These are phyloP conservation scores for Rosa chinensis DNA, from an alignment of 306 rosid genomes.

Conservation along the genomic window DNA sequence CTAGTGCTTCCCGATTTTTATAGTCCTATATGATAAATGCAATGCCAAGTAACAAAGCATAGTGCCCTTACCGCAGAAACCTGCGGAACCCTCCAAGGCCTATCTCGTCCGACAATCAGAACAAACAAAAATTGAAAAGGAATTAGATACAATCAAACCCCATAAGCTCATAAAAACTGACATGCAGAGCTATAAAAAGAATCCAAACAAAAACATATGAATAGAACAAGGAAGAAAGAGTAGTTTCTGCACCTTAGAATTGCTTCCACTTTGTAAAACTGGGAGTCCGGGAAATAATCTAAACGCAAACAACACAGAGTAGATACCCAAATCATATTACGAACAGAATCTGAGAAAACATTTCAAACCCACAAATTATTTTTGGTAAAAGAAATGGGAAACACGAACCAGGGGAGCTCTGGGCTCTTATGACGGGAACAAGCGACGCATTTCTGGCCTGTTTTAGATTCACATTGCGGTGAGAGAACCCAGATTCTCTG, in stretches of 20 bases:
- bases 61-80: constrained; percentile 71
- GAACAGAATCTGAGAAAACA: not conserved
- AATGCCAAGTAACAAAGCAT: constrained; percentile 4
- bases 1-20: not conserved
- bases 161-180: constrained; percentile 16
- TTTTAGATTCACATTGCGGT: constrained; percentile 35
- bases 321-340: not conserved
- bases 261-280: constrained; percentile 93
- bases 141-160: constrained; percentile 19
- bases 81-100: constrained; percentile 78
- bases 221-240: not conserved
- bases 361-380: not conserved
- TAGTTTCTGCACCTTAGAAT: constrained; percentile 58
- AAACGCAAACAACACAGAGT: constrained; percentile 17
- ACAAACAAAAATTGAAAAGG: constrained; percentile 28
- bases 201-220: not conserved
- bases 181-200: not conserved
- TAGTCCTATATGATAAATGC: not conserved
- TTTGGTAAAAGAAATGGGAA: not conserved
- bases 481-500: constrained; percentile 28
- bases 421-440: constrained; percentile 60
- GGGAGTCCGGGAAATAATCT: constrained; percentile 64
- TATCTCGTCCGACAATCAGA: constrained; percentile 45
- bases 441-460: constrained; percentile 36
- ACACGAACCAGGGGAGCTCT: constrained; percentile 45